Base-by-base conservation (phyloP, 73 alveolate species). In the Paramecium sonneborni region DNA sequence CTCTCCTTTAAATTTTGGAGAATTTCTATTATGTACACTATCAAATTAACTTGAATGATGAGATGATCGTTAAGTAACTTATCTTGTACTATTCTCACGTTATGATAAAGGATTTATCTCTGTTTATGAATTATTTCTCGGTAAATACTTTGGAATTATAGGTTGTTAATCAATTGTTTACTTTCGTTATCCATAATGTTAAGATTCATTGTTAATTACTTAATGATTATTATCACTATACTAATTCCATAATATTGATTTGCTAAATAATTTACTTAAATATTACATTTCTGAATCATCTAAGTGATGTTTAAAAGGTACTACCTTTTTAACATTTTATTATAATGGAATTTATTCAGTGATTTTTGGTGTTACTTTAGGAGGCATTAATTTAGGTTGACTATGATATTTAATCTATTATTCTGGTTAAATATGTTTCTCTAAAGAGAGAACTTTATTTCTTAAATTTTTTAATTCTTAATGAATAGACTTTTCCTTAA, bases 201-300 rank as follows among this genome's bases (percentile, higher is more conserved):
- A 62, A 30, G 52, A 62, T 1, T 62, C 84, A 62, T 62, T 26
- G 24, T 26, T 52, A 14, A 7, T 52, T 3, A 12, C 15, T 8
- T 46, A 20, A 24, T 57, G 41, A 1, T 18, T 28, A 52, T 1
- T 52, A 6, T 52, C 68, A 52, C 18, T 52, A 52, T 2, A 79
- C 41, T 79, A 28, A 79, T 79, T 79, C 90, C 90, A 79, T 24
- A 79, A 62, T 41, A 79, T 79, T 10, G 90, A 79, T 79, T 79
- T 79, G 12, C 90, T 79, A 23, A 18, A 52, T 41, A 18, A 6
- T 43, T 23, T 3, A 43, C n/a, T 1, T 20, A 14, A 20, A 24
- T 38, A 0, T 20, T 79, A 79, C 90, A 79, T 79, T 41, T 79
- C 90, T 15, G 90, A 43, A 79, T 79, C 90, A 43, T 79, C 90